These are phyloP conservation scores for Fonsecaea nubica DNA, from an alignment of 2,329 filamentous ascomycete species.

Conservation along the genomic window DNA sequence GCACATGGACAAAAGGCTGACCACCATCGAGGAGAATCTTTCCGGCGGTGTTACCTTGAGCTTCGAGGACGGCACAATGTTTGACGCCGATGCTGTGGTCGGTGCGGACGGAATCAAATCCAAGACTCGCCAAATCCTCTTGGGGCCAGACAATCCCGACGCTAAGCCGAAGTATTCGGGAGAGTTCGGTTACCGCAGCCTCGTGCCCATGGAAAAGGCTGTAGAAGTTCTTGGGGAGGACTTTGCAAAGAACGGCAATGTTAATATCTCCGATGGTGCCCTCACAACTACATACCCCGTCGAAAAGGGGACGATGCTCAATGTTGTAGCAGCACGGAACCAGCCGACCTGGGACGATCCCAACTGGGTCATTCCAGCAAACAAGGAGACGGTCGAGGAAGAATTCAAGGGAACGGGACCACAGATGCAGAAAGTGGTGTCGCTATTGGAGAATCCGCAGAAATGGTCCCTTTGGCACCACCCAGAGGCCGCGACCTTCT, in stretches of 20 bases:
- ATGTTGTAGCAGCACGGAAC: background rate
- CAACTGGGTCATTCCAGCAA: conserved; percentile 8
- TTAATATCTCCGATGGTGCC: conserved; percentile 6
- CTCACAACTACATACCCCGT: conserved; percentile 15
- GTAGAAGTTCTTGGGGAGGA: conserved; percentile 9
- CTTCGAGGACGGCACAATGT: conserved; percentile 56
- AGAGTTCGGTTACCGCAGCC: conserved; percentile 13
- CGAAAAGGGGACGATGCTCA: background rate
- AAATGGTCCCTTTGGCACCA: conserved; percentile 38
- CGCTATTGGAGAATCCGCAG: conserved; percentile 7
- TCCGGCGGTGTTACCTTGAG: conserved; percentile 42
- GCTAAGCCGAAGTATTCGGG: conserved; percentile 8
- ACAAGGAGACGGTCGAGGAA: conserved; percentile 1
- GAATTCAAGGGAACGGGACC: background rate
- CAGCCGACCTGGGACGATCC: conserved; percentile 5
- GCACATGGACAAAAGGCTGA: conserved; percentile 47
- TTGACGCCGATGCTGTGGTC: conserved; percentile 55
- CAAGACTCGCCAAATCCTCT: conserved; percentile 48
- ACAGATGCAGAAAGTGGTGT: conserved; percentile 7
- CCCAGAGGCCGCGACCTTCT: conserved; percentile 45
- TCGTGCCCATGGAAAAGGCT: conserved; percentile 20
- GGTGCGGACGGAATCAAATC: conserved; percentile 70
- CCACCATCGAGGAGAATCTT: conserved; percentile 41
- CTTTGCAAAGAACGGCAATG: conserved; percentile 14
- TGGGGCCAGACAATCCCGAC: conserved; percentile 10